phyloP scores from a whole-genome alignment of 2,329 filamentous ascomycete species.

The Moelleriella libera region DNA sequence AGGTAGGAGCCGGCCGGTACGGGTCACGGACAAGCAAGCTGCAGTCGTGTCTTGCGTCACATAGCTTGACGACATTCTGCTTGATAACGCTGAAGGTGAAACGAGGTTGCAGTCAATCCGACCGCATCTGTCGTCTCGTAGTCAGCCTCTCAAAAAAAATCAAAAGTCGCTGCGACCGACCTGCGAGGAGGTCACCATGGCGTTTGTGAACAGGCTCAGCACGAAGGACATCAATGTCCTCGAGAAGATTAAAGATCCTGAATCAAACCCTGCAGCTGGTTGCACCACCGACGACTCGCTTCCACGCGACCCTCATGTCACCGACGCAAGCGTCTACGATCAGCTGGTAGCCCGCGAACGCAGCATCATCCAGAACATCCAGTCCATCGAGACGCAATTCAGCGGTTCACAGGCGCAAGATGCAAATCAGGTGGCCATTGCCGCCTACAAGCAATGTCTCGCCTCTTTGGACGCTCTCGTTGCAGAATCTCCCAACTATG shows the following conservation, averaged over 20 bases:
- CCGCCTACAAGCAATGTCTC: constrained; percentile 33
- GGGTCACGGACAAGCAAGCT: no score
- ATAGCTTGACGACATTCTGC: no score
- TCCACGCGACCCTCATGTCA: constrained; percentile 43
- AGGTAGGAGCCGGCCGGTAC: no score
- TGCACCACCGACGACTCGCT: constrained; percentile 39
- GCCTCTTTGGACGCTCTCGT: constrained; percentile 41
- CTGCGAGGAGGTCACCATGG: background rate
- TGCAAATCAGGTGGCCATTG: constrained; percentile 20
- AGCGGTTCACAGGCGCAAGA: constrained; percentile 24
- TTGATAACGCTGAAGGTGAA: no score
- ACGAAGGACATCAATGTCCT: constrained; percentile 47
- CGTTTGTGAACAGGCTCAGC: constrained; percentile 16
- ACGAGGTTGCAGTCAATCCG: no score
- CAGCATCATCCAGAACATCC: constrained; percentile 37
- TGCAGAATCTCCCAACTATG: constrained; percentile 45
- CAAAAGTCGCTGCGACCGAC: background rate
- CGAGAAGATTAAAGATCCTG: constrained; percentile 53
- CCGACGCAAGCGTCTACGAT: constrained; percentile 35
- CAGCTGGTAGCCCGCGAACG: constrained; percentile 34
- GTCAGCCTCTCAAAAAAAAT: no score
- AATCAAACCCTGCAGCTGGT: constrained; percentile 40
- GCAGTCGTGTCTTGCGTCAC: no score
- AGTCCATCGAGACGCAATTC: constrained; percentile 39
- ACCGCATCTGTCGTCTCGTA: no score